These are phyloP conservation scores for Volvox carteri DNA, from an alignment of 163 green algal species.

Conservation along the genomic window DNA sequence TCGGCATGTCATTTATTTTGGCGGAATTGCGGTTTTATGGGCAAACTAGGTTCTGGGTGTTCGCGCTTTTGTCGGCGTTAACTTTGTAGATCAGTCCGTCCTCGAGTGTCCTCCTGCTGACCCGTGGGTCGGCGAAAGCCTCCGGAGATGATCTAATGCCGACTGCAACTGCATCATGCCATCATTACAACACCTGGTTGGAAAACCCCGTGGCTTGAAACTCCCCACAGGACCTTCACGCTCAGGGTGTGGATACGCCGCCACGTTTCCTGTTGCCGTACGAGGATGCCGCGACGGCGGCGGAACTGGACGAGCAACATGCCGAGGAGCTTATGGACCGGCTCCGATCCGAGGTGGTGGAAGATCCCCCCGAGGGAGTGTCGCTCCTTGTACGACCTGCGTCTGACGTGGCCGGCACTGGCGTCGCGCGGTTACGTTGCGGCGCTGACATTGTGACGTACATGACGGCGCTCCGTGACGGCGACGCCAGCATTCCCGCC, in stretches of 20 bases:
- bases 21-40: too few species aligned
- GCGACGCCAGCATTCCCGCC: neutral
- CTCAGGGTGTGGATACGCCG: slow-evolving; percentile 17
- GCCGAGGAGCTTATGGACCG: slow-evolving; percentile 29
- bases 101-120: too few species aligned
- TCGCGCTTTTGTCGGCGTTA: too few species aligned
- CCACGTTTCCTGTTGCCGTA: slow-evolving; percentile 33
- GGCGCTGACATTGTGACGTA: slow-evolving; percentile 7
- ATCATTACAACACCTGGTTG: too few species aligned
- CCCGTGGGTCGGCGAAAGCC: too few species aligned
- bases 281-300: neutral
- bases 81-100: too few species aligned
- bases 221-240: slow-evolving; percentile 31
- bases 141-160: too few species aligned
- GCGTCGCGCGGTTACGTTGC: slow-evolving; percentile 3
- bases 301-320: neutral
- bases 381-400: slow-evolving; percentile 27
- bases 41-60: too few species aligned
- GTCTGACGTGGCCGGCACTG: neutral
- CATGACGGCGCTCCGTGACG: neutral
- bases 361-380: neutral
- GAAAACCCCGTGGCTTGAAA: too few species aligned
- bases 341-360: neutral
- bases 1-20: too few species aligned
- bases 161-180: too few species aligned